Evolutionary conservation across 371 early-diverging fungal species (phyloP), one percentile per base, ranked within the genome.

Genomic region (Mortierella sp.): DNA sequence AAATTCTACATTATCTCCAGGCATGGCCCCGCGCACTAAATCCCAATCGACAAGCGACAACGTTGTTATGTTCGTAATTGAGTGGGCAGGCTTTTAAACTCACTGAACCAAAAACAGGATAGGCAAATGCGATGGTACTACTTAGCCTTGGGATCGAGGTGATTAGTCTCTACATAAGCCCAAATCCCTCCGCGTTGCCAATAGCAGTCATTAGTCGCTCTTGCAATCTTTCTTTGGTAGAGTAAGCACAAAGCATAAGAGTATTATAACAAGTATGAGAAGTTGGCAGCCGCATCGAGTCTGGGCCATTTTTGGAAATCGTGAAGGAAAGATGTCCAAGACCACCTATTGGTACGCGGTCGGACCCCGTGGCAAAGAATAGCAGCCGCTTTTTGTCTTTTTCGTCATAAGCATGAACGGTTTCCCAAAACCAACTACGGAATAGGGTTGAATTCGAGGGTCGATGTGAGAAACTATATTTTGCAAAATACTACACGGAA

Each of bases 301-400:
- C 99, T 9, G 96, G 97, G 2, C 99, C 99, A 69, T 99, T 99
- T 81, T 96, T 95, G 70, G 97, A 96, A 75, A 99, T 96, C 4
- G 98, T 97, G 89, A 99, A 96, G 43, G 93, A 93, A 43, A 99
- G 78, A 64, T 95, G 93, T 62, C 93, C 91, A 11, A 98, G 85
- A 0, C 99, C 99, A 15, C 96, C 95, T 28, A 98, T 92, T 0
- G 99, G 99, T 4, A 96, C 96, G 22, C 99, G 91, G 84, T 99
- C 99, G 47, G 95, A 96, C 36, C 99, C 99, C 8, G 99, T 99
- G 1, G 97, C 96, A 90, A 99, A 99, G 66, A 95, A 95, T 13
- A 99, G 84, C 16, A 99, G 87, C 76, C 91, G 89, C 77, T 96
- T 96, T 87, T 97, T 97, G 70, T 96, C 94, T 63, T 94, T 94